Base-by-base conservation (phyloP, 2,329 filamentous ascomycete species). In the Cryphonectria nitschkei region DNA sequence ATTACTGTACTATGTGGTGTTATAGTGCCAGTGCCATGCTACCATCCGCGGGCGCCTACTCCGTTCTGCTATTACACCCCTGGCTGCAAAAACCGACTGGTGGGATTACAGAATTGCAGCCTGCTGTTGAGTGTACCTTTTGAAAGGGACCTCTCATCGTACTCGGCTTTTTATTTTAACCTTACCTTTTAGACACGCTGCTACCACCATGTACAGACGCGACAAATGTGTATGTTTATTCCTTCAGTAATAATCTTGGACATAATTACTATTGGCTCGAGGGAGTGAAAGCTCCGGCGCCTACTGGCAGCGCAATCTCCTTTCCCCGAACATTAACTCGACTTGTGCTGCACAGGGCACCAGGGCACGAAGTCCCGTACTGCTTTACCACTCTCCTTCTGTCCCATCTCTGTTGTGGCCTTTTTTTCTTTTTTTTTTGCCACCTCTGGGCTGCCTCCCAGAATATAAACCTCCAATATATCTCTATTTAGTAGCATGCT, bases 381-480 rank as follows among this genome's bases (percentile, higher is more conserved):
- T 46, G 4, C 13, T 46, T 19, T 19, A 50, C 43, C 8, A 46
- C 43, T 26, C 22, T 54, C 26, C 9, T 54, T 54, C 13, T 54
- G 14, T 34, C 34, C 6, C 6, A 34, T 3, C 29, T 54, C 29
- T 54, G 11, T 29, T 54, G 19, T 58, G 11, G 14, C 26, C 26
- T 32, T n/a, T 32, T 13, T 29, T 32, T 11, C 32, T 13, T 11
- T 9, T 29, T 29, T 26, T 32, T 56, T 58, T 34, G 52, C 52
- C 54, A 58, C 54, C 54, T 58, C 6, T 32, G 54, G 54, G 54
- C 54, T 58, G 54, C 54, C 54, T 58, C 54, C 54, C 54, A 19
- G n/a, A n/a, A 11, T 43, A 13, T 22, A 22, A 4, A n/a, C 46
- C 6, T 26, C 46, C 16, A 14, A 22, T 14, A 22, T n/a, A 4